These are phyloP conservation scores for Neurospora sp. DNA, from an alignment of 2,329 filamentous ascomycete genomes.

Conservation along the genomic window DNA sequence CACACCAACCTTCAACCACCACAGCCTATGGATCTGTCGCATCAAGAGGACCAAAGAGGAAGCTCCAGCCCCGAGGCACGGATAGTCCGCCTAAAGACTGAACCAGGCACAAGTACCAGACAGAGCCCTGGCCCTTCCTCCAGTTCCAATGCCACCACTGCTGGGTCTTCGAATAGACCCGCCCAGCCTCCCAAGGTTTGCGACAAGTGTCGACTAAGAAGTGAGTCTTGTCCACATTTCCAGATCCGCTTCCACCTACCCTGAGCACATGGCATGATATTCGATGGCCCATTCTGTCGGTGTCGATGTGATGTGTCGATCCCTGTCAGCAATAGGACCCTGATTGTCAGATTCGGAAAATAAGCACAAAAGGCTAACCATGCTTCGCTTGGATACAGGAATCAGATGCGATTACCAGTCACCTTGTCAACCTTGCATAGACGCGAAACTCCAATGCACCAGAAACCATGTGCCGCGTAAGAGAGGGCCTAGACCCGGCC, in stretches of 20 bases:
- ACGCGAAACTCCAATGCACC: constrained; percentile 50
- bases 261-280: not conserved
- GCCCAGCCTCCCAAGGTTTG: constrained; percentile 26
- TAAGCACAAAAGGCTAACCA: constrained; percentile 9
- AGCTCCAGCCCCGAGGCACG: not conserved
- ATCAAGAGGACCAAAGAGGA: not conserved
- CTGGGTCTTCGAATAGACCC: not conserved
- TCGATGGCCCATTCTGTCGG: constrained; percentile 3
- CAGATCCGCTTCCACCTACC: constrained; percentile 5
- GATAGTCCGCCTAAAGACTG: not conserved
- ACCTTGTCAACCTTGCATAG: constrained; percentile 52
- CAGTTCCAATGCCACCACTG: not conserved
- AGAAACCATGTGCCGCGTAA: constrained; percentile 56
- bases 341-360: constrained; percentile 4
- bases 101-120: not conserved
- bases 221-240: constrained; percentile 22
- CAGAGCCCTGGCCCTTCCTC: not conserved
- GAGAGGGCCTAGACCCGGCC: constrained; percentile 52
- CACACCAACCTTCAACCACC: not conserved
- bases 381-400: constrained; percentile 20
- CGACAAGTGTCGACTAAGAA: constrained; percentile 34
- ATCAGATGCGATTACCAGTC: constrained; percentile 35
- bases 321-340: not conserved
- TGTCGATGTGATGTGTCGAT: not conserved
- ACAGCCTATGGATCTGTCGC: not conserved